phyloP scores from a whole-genome alignment of 1,284 basidiomycete genomes.

The Cryptococcus sp. region DNA sequence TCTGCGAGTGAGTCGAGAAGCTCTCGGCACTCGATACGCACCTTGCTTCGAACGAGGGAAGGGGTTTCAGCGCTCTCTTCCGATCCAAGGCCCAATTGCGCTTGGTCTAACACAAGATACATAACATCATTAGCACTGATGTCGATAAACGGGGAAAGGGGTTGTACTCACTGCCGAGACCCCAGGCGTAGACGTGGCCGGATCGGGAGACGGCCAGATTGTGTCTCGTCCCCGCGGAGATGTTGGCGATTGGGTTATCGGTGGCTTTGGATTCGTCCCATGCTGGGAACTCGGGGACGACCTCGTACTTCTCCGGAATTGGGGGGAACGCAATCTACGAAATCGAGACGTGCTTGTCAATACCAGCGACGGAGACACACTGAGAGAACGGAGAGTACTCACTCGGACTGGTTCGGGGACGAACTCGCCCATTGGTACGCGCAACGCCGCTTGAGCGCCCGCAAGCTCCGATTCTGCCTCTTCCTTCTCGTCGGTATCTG shows the following conservation, averaged over 20 bases:
- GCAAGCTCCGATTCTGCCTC: slow-evolving; percentile 42
- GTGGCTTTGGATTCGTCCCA: slow-evolving; percentile 50
- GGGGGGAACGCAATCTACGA: slow-evolving; percentile 65
- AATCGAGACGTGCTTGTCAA: slow-evolving; percentile 8
- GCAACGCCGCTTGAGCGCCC: slow-evolving; percentile 54
- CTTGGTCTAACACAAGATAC: slow-evolving; percentile 36
- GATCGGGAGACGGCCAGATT: slow-evolving; percentile 76
- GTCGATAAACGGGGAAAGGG: not conserved
- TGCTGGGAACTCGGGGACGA: slow-evolving; percentile 51
- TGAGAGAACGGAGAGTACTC: slow-evolving; percentile 18
- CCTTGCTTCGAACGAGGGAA: slow-evolving; percentile 65
- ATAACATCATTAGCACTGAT: not conserved
- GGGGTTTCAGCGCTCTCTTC: slow-evolving; percentile 61
- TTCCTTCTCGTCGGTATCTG: slow-evolving; percentile 32
- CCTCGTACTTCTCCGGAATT: slow-evolving; percentile 54
- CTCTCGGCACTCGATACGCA: slow-evolving; percentile 44
- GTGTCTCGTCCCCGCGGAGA: slow-evolving; percentile 77
- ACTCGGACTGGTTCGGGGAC: slow-evolving; percentile 56
- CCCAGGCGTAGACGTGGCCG: slow-evolving; percentile 84
- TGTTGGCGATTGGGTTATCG: slow-evolving; percentile 68
- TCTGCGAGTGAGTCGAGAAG: not conserved
- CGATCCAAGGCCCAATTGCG: slow-evolving; percentile 57
- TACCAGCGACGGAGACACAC: slow-evolving; percentile 21
- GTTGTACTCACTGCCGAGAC: slow-evolving; percentile 64
- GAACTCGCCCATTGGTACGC: slow-evolving; percentile 61